Base-by-base conservation (phyloP, 192 early-diverging fungal genomes). In the Irineochytrium annulatum region DNA sequence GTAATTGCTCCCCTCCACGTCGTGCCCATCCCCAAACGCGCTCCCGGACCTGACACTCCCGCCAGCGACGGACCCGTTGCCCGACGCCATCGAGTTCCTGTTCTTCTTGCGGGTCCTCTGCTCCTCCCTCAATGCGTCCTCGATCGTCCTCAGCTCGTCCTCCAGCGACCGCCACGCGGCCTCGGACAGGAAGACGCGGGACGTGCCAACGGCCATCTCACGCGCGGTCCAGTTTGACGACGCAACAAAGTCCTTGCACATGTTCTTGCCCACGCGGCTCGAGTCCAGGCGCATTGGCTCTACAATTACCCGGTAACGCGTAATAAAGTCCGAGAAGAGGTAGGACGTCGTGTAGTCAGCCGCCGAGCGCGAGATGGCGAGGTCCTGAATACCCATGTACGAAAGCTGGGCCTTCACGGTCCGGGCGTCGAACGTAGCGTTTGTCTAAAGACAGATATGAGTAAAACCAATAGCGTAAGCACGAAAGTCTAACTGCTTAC, bases 271-370 rank as follows among this genome's bases (percentile, higher is more conserved):
- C 2, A 68, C 71, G 29, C 43, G 57, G n/a, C 34, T 45, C 32
- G 60, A 52, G 32, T 73, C 68, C 56, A 77, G 43, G 2, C 59
- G 31, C 44, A 77, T 59, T 11, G 75, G 75, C 33, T 70, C 71
- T 2, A 86, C 65, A 3, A 91, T 78, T 0, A 74, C 67, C 30
- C 73, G 70, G 62, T 91, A 95, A n/a, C 89, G 82, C 17, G 67
- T 58, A 11, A 89, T 63, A 56, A 95, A 93, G 20, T 89, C 81
- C 5, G 80, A 78, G 65, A 89, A 89, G 0, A 76, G 57, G 61
- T 90, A 83, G 22, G 69, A 70, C 6, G 85, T 77, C 1, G 86
- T 88, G 71, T 85, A 95, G 60, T 91, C 90, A 28, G 65, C 70
- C 13, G 76, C 68, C 3, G 80, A 76, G n/a, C 80, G 73, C n/a